Base-by-base conservation (phyloP, 306 rosid genomes). In the Gillenia trifoliata region DNA sequence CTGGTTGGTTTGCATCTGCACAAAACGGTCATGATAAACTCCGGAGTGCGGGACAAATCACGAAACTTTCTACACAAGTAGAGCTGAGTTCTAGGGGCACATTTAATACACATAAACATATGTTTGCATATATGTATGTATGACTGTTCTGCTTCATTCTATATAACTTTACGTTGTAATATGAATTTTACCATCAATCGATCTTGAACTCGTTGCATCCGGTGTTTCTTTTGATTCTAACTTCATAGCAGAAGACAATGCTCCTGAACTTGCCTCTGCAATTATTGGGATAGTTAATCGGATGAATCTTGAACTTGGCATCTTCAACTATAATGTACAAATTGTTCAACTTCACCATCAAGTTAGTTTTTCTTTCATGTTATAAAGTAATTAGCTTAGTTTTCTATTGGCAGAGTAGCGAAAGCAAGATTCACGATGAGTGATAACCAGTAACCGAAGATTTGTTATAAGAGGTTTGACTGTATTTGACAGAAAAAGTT, bases 221-320 rank as follows among this genome's bases (percentile, higher is more conserved):
- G 57, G 56, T 38, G 11, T 7, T 76, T 57, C 61, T 5, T 57
- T 23, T 15, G 63, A 43, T 23, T 31, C 25, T 40, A 6, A 30
- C 6, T 64, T 50, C 38, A 33, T 23, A 6, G 28, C 72, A 75
- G 40, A 64, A 28, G 78, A 22, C 7, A 49, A 49, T 59, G 61
- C 61, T 28, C 34, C 68, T 43, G 47, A 62, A 38, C 25, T 56
- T 10, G 16, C 78, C 74, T 26, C 80, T 54, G 67, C 31, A 43
- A 40, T n/a, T 38, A 26, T 72, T 40, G 19, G 10, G 38, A 28
- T 72, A 25, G 23, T 23, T 22, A 22, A 41, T 40, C 28, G 59
- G 11, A 41, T 60, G 20, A 40, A 28, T 50, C n/a, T n/a, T n/a
- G n/a, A n/a, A n/a, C n/a, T n/a, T n/a, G n/a, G 12, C 19, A n/a